Percentiles rank a stretch among this genome's conserved stretches.
Evolutionary conservation across 2,329 filamentous ascomycete genomes (phyloP).

Genomic region (Cladosporium phlei): DNA sequence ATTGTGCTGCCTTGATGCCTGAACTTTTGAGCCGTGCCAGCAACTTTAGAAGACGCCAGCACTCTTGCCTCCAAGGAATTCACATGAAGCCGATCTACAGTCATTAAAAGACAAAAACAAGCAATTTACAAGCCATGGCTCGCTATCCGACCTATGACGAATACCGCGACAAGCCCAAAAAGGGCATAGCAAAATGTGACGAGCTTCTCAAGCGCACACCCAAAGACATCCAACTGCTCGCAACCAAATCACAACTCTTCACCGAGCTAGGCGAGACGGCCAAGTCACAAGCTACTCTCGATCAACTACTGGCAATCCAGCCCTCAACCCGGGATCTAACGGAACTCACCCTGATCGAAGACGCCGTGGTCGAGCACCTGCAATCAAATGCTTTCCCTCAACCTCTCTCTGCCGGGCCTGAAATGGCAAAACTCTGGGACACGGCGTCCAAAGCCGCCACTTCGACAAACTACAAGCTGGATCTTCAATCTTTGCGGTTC

Average conservation of each 20-base stretch:
- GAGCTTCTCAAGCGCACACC: slow-evolving; percentile 29
- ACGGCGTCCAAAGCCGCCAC: slow-evolving; percentile 25
- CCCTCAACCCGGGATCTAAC: slow-evolving; percentile 25
- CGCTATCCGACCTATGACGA: slow-evolving; percentile 32
- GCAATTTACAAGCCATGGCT: no score
- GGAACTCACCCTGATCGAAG: slow-evolving; percentile 26
- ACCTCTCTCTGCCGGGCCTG: slow-evolving; percentile 24
- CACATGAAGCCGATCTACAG: no score
- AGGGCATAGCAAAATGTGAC: slow-evolving; percentile 31
- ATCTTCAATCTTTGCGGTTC: slow-evolving; percentile 28
- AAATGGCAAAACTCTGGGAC: slow-evolving; percentile 30
- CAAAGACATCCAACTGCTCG: slow-evolving; percentile 25
- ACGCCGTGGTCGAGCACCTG: slow-evolving; percentile 24
- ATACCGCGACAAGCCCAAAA: slow-evolving; percentile 26
- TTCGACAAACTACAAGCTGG: slow-evolving; percentile 23
- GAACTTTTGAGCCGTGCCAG: no score
- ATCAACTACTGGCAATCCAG: slow-evolving; percentile 21
- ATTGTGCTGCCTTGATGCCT: no score
- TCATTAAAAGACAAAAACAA: no score
- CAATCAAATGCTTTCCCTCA: slow-evolving; percentile 24
- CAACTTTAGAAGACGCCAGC: no score
- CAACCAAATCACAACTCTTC: slow-evolving; percentile 29
- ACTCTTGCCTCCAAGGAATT: no score
- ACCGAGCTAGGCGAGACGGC: slow-evolving; percentile 19
- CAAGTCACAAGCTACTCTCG: slow-evolving; percentile 20